phyloP scores from a whole-genome alignment of 495 filamentous ascomycete species.

The Penicillium longicatenatum region DNA sequence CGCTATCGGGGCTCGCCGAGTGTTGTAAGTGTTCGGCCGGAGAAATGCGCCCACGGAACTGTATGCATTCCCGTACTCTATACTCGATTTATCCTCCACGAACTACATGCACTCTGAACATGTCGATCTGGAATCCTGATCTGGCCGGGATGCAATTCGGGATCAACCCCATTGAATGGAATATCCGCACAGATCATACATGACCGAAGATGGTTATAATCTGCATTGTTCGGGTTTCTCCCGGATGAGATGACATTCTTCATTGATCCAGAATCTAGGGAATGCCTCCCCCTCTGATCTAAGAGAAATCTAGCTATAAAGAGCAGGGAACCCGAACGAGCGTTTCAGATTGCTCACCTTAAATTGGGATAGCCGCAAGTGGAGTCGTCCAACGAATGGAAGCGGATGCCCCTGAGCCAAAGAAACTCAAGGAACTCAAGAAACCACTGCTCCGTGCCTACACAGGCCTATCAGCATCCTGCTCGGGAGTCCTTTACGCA shows the following conservation, averaged over 20 bases:
- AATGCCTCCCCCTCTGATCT: neutral
- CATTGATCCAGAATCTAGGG: neutral
- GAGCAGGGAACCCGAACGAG: conserved; percentile 17
- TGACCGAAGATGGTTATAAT: neutral
- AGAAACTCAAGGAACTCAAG: conserved; percentile 10
- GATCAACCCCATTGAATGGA: neutral
- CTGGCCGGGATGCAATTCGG: neutral
- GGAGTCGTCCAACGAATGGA: conserved; percentile 26
- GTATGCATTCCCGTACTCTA: neutral
- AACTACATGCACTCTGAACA: neutral
- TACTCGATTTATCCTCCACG: neutral
- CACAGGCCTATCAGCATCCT: conserved; percentile 4
- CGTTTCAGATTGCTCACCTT: conserved; percentile 24
- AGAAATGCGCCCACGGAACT: neutral
- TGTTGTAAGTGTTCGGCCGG: neutral
- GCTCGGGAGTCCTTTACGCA: neutral
- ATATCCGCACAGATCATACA: neutral
- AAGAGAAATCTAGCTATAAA: conserved; percentile 13
- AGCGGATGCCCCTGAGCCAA: conserved; percentile 23
- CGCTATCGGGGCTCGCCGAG: conserved; percentile 8
- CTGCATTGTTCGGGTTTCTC: neutral
- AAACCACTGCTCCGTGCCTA: conserved; percentile 1
- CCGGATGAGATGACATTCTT: neutral
- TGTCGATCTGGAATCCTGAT: conserved; percentile 2
- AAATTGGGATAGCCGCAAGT: conserved; percentile 32